Evolutionary conservation across 2,329 filamentous ascomycete genomes (phyloP).

Genomic region (Knufia petricola): DNA sequence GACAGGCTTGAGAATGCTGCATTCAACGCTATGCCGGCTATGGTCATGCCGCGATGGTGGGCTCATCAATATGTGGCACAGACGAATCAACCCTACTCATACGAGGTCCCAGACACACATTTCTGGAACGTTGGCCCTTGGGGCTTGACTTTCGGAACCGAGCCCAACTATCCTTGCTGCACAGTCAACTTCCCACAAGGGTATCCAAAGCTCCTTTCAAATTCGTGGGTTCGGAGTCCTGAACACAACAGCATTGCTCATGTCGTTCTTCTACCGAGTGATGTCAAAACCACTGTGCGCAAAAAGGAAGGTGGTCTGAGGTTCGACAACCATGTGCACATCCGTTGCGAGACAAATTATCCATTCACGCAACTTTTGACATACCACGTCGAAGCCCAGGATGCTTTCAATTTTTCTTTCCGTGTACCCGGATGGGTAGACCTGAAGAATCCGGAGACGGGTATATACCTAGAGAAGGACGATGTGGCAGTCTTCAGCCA

Average conservation of each 20-base stretch:
- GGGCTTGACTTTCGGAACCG: slow-evolving; percentile 43
- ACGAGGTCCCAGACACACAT: slow-evolving; percentile 33
- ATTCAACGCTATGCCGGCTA: slow-evolving; percentile 47
- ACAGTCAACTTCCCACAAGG: slow-evolving; percentile 51
- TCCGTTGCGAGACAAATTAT: slow-evolving; percentile 42
- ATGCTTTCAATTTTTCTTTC: slow-evolving; percentile 36
- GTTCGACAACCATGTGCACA: slow-evolving; percentile 29
- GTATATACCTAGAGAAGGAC: slow-evolving; percentile 20
- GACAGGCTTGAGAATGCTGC: slow-evolving; percentile 44
- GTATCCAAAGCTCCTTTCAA: slow-evolving; percentile 46
- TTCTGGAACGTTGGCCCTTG: slow-evolving; percentile 42
- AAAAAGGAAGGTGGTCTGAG: background rate
- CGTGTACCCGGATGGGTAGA: slow-evolving; percentile 39
- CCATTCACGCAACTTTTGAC: slow-evolving; percentile 35
- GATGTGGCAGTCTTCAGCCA: slow-evolving; percentile 4
- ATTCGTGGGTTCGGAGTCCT: slow-evolving; percentile 37
- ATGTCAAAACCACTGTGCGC: slow-evolving; percentile 31
- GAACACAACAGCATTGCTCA: slow-evolving; percentile 40
- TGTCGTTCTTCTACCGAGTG: slow-evolving; percentile 40
- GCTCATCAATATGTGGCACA: slow-evolving; percentile 47
- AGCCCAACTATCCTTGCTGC: slow-evolving; percentile 46
- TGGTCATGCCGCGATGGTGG: slow-evolving; percentile 46
- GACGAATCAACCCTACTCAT: slow-evolving; percentile 44
- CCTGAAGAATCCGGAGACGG: slow-evolving; percentile 16
- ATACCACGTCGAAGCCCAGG: slow-evolving; percentile 32